These are phyloP conservation scores for Phialemoniopsis sp. DNA, from an alignment of 2,329 filamentous ascomycete species.

Conservation along the genomic window DNA sequence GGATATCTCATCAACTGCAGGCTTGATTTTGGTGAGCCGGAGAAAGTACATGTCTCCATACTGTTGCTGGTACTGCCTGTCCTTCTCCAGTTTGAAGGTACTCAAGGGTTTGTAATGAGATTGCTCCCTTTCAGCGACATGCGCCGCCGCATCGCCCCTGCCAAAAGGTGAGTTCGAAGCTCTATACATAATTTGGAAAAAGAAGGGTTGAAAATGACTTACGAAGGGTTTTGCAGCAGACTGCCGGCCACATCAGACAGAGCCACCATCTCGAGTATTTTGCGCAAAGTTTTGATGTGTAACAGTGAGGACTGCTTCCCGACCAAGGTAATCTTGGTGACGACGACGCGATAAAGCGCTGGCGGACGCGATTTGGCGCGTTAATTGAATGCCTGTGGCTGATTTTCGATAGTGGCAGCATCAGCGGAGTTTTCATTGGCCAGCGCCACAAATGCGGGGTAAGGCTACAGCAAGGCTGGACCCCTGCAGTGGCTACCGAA, in stretches of 20 bases:
- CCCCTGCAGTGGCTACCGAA: not conserved
- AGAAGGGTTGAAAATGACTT: constrained; percentile 15
- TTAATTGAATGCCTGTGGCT: no score
- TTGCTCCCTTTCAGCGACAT: constrained; percentile 40
- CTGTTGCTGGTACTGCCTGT: constrained; percentile 83
- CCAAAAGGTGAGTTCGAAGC: constrained; percentile 13
- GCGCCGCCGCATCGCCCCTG: constrained; percentile 27
- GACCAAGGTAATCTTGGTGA: not conserved
- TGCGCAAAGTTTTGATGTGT: no score
- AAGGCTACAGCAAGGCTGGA: constrained; percentile 9
- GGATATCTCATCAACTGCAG: constrained; percentile 72
- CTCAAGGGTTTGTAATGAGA: constrained; percentile 69
- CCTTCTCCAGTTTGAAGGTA: constrained; percentile 68
- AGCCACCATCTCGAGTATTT: constrained; percentile 30
- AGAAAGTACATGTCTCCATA: constrained; percentile 98
- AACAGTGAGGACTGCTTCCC: constrained; percentile 4
- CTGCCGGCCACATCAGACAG: constrained; percentile 36
- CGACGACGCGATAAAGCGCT: no score
- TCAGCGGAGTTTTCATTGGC: no score
- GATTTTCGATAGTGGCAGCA: no score
- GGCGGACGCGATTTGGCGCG: no score
- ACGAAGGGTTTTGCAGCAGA: constrained; percentile 47
- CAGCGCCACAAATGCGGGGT: constrained; percentile 5
- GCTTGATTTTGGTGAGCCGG: constrained; percentile 82
- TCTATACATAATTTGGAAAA: not conserved